A percentile compares a stretch with the other conserved stretches of the same genome.
Evolutionary conservation across 179 eudicot species (phyloP).

Genomic region (Amaranthus tricolor): DNA sequence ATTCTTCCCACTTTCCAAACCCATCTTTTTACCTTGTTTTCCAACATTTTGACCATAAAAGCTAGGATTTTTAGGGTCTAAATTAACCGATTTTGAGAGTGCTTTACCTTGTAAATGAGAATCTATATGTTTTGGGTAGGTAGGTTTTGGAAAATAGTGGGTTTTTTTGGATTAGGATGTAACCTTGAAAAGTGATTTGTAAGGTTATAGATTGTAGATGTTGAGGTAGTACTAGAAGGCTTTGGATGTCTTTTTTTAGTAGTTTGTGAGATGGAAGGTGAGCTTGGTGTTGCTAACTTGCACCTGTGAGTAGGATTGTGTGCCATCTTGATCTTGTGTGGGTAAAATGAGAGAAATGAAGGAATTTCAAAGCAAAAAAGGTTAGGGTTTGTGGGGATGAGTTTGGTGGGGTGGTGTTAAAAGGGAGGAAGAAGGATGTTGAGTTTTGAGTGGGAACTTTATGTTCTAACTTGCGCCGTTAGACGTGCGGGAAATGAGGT

Average conservation of each 20-base stretch:
- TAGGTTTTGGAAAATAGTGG: conserved; percentile 27
- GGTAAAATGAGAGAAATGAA: conserved; percentile 6
- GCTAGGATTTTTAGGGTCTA: conserved; percentile 31
- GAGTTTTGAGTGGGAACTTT: conserved; percentile 1
- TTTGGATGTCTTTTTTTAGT: conserved; percentile 31
- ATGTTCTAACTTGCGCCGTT: conserved; percentile 8
- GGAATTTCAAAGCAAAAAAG: conserved; percentile 12
- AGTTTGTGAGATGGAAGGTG: conserved; percentile 30
- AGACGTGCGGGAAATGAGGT: conserved; percentile 4
- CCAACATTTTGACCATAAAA: conserved; percentile 28
- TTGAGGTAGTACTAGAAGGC: conserved; percentile 26
- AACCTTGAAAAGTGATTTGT: conserved; percentile 58
- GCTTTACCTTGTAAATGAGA: conserved; percentile 35
- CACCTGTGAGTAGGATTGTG: conserved; percentile 43
- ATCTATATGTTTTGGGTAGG: conserved; percentile 22
- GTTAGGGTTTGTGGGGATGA: neutral
- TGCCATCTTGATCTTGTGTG: conserved; percentile 31
- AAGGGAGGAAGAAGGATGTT: neutral
- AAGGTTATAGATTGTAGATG: conserved; percentile 45
- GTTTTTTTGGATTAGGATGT: conserved; percentile 30
- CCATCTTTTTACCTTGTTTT: conserved; percentile 30
- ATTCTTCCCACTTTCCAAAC: conserved; percentile 32
- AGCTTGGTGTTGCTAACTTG: conserved; percentile 40
- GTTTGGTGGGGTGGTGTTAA: neutral
- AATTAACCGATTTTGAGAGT: conserved; percentile 36